Percentiles rank a stretch among this genome's conserved stretches.
phyloP scores from a whole-genome alignment of 257 asterid genomes.

The Capsicum baccatum region DNA sequence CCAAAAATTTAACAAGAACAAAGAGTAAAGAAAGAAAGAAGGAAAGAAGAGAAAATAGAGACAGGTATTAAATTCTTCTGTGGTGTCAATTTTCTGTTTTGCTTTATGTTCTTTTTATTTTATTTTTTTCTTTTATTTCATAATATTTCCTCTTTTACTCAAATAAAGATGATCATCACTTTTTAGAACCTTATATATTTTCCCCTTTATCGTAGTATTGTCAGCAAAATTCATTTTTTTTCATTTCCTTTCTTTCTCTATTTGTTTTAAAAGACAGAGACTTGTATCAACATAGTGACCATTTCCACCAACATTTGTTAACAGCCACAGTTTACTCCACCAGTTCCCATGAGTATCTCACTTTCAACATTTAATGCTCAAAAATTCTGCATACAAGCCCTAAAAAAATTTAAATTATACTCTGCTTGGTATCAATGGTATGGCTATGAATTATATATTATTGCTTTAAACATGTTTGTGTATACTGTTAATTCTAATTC shows the following conservation, averaged over 20 bases:
- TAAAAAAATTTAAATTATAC: neutral
- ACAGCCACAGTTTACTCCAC: conserved; percentile 19
- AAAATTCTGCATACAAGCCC: neutral
- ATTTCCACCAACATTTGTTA: conserved; percentile 3
- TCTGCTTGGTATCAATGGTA: neutral
- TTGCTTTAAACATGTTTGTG: neutral
- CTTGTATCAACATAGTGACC: conserved; percentile 1
- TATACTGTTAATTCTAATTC: neutral
- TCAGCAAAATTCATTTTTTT: neutral
- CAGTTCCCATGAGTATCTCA: conserved; percentile 18
- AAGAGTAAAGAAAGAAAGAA: too few relatives aligned
- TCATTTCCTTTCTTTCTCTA: neutral
- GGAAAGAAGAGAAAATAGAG: neutral
- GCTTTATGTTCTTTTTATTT: neutral
- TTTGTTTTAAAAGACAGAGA: neutral
- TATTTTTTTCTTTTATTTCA: neutral
- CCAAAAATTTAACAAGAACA: neutral
- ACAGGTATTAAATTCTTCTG: neutral
- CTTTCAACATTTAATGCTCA: conserved; percentile 1
- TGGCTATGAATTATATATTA: neutral
- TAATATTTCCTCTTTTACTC: neutral
- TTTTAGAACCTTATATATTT: neutral
- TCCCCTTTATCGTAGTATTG: neutral
- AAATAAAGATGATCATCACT: conserved; percentile 14
- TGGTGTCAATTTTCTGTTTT: neutral